Conservation (phyloP, 371 early-diverging fungal species). For the Syncephalastrum contaminatum region DNA sequence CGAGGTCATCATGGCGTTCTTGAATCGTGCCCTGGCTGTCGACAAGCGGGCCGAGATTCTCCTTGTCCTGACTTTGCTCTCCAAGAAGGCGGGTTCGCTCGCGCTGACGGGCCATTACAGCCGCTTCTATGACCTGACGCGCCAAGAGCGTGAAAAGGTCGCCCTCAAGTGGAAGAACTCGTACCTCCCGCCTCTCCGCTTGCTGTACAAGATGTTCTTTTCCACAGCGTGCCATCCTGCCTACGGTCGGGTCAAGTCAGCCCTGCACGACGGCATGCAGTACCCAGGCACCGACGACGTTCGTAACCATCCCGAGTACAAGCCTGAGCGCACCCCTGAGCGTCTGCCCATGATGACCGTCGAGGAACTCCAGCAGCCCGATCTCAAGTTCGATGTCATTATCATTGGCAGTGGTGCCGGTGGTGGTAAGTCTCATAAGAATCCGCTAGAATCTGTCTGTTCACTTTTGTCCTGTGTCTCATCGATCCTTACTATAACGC, state of each 20-base stretch:
- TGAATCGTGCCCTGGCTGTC: conserved; percentile 31
- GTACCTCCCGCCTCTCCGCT: conserved; percentile 47
- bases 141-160: conserved; percentile 48
- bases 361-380: conserved; percentile 19
- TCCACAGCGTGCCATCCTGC: conserved; percentile 23
- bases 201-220: conserved; percentile 32
- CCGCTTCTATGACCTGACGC: conserved; percentile 47
- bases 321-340: conserved; percentile 19
- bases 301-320: conserved; percentile 11
- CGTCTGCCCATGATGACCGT: conserved; percentile 21
- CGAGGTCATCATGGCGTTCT: conserved; percentile 12
- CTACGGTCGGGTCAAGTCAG: conserved; percentile 15
- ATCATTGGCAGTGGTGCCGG: conserved; percentile 79
- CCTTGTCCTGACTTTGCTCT: conserved; percentile 26
- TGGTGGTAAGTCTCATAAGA: conserved; percentile 52
- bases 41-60: conserved; percentile 35
- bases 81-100: conserved; percentile 51
- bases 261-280: conserved; percentile 33
- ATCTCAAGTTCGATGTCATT: conserved; percentile 60
- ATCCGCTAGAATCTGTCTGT: neutral
- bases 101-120: conserved; percentile 53
- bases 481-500: too few species aligned
- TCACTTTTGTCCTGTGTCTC: too few species aligned
- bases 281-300: conserved; percentile 34
- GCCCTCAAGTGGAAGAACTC: conserved; percentile 49